phyloP scores from a whole-genome alignment of 2,329 filamentous ascomycete genomes.

The Ophiocordyceps camponoti-rufipedis region DNA sequence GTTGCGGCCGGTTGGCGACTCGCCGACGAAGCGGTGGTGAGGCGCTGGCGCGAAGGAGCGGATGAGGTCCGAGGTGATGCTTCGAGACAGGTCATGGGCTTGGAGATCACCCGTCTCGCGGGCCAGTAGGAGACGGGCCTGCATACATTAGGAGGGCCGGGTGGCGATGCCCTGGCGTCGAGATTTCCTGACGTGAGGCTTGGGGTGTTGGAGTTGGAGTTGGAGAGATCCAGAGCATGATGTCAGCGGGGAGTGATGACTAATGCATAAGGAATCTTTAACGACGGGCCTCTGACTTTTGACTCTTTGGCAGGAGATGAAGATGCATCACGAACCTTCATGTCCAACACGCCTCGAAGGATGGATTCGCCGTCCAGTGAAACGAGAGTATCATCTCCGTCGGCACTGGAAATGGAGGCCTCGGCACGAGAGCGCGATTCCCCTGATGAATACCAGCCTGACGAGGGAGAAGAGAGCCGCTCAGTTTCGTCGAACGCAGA shows the following conservation, averaged over 20 bases:
- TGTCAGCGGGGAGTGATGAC: background rate
- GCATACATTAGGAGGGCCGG: slow-evolving; percentile 27
- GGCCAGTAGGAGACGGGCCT: slow-evolving; percentile 62
- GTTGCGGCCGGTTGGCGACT: slow-evolving; percentile 14
- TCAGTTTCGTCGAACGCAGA: background rate
- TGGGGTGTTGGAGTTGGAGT: too few species aligned
- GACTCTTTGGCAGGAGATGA: too few species aligned
- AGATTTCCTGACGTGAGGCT: too few species aligned
- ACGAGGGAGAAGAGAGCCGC: background rate
- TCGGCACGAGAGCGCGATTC: background rate
- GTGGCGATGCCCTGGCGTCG: too few species aligned
- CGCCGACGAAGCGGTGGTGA: slow-evolving; percentile 51
- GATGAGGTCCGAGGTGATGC: slow-evolving; percentile 47
- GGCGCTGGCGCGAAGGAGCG: slow-evolving; percentile 50
- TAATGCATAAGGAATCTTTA: background rate
- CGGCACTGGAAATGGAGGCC: slow-evolving; percentile 2
- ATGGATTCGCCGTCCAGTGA: too few species aligned
- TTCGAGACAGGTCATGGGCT: slow-evolving; percentile 44
- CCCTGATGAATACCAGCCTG: background rate
- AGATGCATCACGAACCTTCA: too few species aligned
- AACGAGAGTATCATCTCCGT: background rate
- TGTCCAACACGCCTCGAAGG: too few species aligned
- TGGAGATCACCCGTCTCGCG: slow-evolving; percentile 53
- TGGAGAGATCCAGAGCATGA: too few species aligned
- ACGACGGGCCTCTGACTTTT: too few species aligned